Base-by-base conservation (phyloP, 2,329 filamentous ascomycete species). In the Pyricularia pennisetigena region DNA sequence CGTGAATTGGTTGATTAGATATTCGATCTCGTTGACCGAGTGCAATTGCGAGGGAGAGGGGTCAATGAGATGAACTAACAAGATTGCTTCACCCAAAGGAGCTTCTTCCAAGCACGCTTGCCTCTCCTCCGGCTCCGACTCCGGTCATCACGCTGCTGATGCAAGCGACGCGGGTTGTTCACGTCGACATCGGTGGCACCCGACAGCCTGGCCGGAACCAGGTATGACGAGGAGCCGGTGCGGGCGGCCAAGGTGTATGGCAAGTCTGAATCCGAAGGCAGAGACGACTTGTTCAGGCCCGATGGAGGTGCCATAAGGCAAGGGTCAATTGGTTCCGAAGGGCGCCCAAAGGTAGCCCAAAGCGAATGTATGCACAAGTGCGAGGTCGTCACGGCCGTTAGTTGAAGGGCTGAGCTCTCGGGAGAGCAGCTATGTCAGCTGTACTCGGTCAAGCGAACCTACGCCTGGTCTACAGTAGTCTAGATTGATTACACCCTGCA, bases 51-150 rank as follows among this genome's bases (percentile, higher is more conserved):
- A 30, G 7, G n/a, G 9, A 23, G n/a, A 30, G 5, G 16, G 32
- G 14, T 14, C 8, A 20, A 26, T 12, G 24, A 1, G 14, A 49
- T 32, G 23, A 76, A 79, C 88, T 71, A 81, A 94, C 91, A 97
- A 41, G 91, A 92, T 77, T 98, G 95, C 80, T 97, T 97, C 75
- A 99, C 94, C 95, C 95, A 99, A 68, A 99, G 85, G 72, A 99
- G 80, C 82, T 98, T 98, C 84, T 96, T 97, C 92, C 94, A 98
- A 12, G 87, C 87, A 66, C 88, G 86, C 75, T 89, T 92, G 71
- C 89, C 84, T 73, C 88, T 83, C 62, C 75, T 74, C 64, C 90
- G 84, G 72, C 89, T 91, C 65, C 87, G 82, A 72, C 87, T 90
- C 23, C 88, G 83, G 61, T 85, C 85, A 68, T 85, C 80, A 14